Base-by-base conservation (phyloP, 257 asterid species). In the Verbena officinalis region DNA sequence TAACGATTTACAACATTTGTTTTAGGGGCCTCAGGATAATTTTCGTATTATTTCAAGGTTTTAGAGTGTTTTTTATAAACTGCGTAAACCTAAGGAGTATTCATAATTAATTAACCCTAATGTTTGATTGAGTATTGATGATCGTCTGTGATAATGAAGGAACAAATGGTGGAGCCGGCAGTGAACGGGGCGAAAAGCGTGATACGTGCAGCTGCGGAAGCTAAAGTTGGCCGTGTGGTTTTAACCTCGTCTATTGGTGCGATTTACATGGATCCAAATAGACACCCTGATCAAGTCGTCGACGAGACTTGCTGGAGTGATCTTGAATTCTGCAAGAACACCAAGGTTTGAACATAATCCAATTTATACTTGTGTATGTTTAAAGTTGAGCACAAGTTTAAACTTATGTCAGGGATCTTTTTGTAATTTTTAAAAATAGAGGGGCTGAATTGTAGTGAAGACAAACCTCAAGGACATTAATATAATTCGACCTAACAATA, bases 121-220 rank as follows among this genome's bases (percentile, higher is more conserved):
- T 4, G 7, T 65, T 43, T 50, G 55, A 13, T 42, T 13, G 23
- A 60, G 40, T 13, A 50, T 27, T 50, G 21, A 6, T 19, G 24
- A 6, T 48, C n/a, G 54, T 19, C 10, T 45, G 10, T 19, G 27
- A 16, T 6, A n/a, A 55, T 73, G 55, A 66, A 94, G 99, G 96
- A 93, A 68, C 89, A 93, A 90, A 86, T 93, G 97, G 84, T 93
- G 86, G 97, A 90, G 84, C 99, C 99, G 9, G 90, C 99, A 10
- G 95, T 90, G 50, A 80, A 69, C 7, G 97, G 97, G 36, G 81
- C 99, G 5, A 79, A 81, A 70, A 55, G 69, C 68, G 97, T 93
- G 70, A 80, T 93, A 5, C 81, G 75, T 1, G 96, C 95, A 0
- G 97, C 96, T 8, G 96, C 93, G 2, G 95, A 86, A 55, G 81